These are phyloP conservation scores for Eremothecium sinecaudum DNA, from an alignment of 1,139 yeast species.

Conservation along the genomic window DNA sequence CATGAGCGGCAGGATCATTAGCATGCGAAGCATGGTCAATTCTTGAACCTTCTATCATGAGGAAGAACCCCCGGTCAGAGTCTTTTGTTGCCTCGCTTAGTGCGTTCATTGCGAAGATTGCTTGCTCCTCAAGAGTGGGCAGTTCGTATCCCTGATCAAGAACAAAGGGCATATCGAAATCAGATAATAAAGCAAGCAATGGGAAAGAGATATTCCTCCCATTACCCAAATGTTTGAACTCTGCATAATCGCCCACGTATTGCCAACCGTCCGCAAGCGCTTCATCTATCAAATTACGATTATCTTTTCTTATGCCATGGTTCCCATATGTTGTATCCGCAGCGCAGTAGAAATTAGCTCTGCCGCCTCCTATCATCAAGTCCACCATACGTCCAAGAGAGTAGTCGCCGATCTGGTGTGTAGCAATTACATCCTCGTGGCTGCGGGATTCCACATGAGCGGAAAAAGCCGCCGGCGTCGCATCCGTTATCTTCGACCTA, in stretches of 20 bases:
- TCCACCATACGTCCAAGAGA: slow-evolving; percentile 74
- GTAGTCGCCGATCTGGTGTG: slow-evolving; percentile 70
- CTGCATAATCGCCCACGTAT: slow-evolving; percentile 48
- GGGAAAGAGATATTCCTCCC: slow-evolving; percentile 63
- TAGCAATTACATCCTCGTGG: slow-evolving; percentile 77
- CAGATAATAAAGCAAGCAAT: slow-evolving; percentile 59
- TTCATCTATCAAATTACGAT: slow-evolving; percentile 51
- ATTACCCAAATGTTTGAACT: slow-evolving; percentile 44
- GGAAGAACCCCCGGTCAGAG: slow-evolving; percentile 68
- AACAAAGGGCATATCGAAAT: slow-evolving; percentile 69
- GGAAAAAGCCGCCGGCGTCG: slow-evolving; percentile 84
- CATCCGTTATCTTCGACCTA: slow-evolving; percentile 74
- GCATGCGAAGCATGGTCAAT: slow-evolving; percentile 89
- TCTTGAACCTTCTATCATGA: slow-evolving; percentile 77
- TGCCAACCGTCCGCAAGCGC: slow-evolving; percentile 55
- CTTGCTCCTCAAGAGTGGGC: slow-evolving; percentile 71
- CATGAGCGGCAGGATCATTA: slow-evolving; percentile 85
- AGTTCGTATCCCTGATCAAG: slow-evolving; percentile 43
- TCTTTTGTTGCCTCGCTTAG: slow-evolving; percentile 55
- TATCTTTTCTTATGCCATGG: slow-evolving; percentile 65
- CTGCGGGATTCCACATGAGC: slow-evolving; percentile 63
- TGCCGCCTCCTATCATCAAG: slow-evolving; percentile 81
- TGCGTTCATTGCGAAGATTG: slow-evolving; percentile 57
- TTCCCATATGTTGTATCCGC: slow-evolving; percentile 28
- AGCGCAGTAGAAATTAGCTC: slow-evolving; percentile 54